A percentile compares a stretch with the other conserved stretches of the same genome.
These are phyloP conservation scores for Colletotrichum sp. DNA, from an alignment of 2,329 filamentous ascomycete species.

Conservation along the genomic window DNA sequence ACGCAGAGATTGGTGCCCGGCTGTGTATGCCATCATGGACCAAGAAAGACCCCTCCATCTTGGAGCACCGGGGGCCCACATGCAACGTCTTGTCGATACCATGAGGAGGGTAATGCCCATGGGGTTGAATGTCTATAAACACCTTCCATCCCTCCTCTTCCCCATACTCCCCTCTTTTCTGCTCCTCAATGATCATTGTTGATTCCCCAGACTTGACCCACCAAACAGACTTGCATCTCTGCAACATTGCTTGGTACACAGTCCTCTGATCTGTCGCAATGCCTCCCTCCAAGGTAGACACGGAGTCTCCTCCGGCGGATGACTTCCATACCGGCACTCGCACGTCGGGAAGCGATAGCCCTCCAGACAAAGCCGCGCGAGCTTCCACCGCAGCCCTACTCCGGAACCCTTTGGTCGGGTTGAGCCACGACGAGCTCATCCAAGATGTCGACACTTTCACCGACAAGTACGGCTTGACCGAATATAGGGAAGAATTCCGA, in stretches of 20 bases:
- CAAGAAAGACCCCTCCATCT: background rate
- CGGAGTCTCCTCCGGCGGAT: background rate
- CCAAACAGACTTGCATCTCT: background rate
- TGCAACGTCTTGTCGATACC: background rate
- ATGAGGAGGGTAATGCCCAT: background rate
- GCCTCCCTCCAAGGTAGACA: constrained; percentile 4
- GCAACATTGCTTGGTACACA: background rate
- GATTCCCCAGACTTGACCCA: background rate
- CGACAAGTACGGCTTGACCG: constrained; percentile 34
- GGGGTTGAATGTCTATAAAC: background rate
- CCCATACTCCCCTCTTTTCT: background rate
- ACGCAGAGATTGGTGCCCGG: background rate
- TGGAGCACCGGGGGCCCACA: background rate
- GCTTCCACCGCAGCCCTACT: constrained; percentile 30
- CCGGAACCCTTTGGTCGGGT: constrained; percentile 32
- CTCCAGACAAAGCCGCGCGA: background rate
- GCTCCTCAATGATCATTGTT: background rate
- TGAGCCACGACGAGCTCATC: constrained; percentile 32
- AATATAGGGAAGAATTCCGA: constrained; percentile 49
- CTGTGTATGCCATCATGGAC: background rate
- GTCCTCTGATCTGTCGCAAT: background rate
- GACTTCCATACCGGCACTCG: background rate
- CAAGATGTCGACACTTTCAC: constrained; percentile 41
- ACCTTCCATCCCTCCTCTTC: background rate
- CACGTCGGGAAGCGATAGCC: background rate